These are phyloP conservation scores for Solanum piurae DNA, from an alignment of 257 asterid species.

Conservation along the genomic window DNA sequence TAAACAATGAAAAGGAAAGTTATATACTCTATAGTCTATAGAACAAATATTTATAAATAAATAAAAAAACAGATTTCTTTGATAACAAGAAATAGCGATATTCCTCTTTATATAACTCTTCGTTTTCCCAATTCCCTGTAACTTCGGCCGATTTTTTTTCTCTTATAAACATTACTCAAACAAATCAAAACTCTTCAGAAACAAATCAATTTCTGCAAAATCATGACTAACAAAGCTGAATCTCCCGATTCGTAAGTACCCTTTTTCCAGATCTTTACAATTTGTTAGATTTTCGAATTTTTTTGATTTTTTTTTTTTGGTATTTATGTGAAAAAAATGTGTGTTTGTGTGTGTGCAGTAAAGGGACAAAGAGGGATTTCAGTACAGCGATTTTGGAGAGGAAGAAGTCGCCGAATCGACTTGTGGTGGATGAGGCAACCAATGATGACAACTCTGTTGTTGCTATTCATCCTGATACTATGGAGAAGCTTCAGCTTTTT, in stretches of 20 bases:
- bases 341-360: background rate
- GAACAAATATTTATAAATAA: no score
- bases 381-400: constrained; percentile 24
- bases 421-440: constrained; percentile 18
- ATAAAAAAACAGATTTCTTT: background rate
- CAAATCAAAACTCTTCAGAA: background rate
- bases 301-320: background rate
- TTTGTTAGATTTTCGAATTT: background rate
- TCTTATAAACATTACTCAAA: background rate
- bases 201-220: background rate
- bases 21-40: background rate
- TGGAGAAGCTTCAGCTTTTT: constrained; percentile 28
- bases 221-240: constrained; percentile 51
- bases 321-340: background rate
- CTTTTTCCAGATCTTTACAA: constrained; percentile 21
- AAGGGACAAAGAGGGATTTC: constrained; percentile 20
- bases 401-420: constrained; percentile 18
- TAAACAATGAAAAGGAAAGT: background rate
- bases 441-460: constrained; percentile 26
- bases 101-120: background rate
- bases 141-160: background rate
- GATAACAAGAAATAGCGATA: background rate
- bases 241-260: constrained; percentile 55
- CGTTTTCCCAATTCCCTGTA: background rate
- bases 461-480: constrained; percentile 23